A percentile compares a stretch with the other conserved stretches of the same genome.
These are phyloP conservation scores for Acorus gramineus DNA, from an alignment of 106 monocot species.

Conservation along the genomic window DNA sequence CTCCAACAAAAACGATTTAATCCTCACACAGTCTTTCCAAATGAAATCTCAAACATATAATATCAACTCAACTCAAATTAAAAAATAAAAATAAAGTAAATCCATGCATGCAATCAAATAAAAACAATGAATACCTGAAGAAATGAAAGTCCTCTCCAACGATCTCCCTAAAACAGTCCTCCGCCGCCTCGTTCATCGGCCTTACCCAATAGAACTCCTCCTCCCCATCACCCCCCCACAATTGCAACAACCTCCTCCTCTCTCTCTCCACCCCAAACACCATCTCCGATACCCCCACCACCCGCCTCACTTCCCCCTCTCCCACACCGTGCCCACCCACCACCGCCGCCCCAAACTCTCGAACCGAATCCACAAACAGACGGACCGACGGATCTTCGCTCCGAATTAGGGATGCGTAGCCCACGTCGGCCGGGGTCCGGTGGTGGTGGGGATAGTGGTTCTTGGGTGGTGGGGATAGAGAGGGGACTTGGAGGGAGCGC, in stretches of 20 bases:
- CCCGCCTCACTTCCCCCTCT: slow-evolving; percentile 17
- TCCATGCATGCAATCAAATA: slow-evolving; percentile 30
- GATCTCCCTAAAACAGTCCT: not conserved
- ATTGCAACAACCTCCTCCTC: slow-evolving; percentile 12
- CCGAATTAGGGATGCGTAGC: not conserved
- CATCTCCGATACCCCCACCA: slow-evolving; percentile 10
- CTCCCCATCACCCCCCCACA: slow-evolving; percentile 19
- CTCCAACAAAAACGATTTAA: too few species aligned
- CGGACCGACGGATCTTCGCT: slow-evolving; percentile 19
- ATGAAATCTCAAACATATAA: slow-evolving; percentile 16
- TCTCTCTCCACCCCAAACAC: slow-evolving; percentile 7
- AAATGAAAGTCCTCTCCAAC: slow-evolving; percentile 10
- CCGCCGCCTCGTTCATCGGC: slow-evolving; percentile 6
- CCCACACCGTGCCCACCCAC: slow-evolving; percentile 20
- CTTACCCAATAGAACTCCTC: slow-evolving; percentile 37
- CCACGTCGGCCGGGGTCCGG: not conserved
- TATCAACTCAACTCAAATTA: slow-evolving; percentile 19
- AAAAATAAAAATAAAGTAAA: slow-evolving; percentile 20
- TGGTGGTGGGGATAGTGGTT: slow-evolving; percentile 8
- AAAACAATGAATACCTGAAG: slow-evolving; percentile 20
- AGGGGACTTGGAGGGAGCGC: slow-evolving; percentile 36
- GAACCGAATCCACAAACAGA: slow-evolving; percentile 18
- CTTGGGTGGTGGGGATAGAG: slow-evolving; percentile 38
- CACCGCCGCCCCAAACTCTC: slow-evolving; percentile 23
- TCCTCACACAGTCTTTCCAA: too few species aligned